These are phyloP conservation scores for Macrotyloma uniflorum DNA, from an alignment of 306 rosid species.

Conservation along the genomic window DNA sequence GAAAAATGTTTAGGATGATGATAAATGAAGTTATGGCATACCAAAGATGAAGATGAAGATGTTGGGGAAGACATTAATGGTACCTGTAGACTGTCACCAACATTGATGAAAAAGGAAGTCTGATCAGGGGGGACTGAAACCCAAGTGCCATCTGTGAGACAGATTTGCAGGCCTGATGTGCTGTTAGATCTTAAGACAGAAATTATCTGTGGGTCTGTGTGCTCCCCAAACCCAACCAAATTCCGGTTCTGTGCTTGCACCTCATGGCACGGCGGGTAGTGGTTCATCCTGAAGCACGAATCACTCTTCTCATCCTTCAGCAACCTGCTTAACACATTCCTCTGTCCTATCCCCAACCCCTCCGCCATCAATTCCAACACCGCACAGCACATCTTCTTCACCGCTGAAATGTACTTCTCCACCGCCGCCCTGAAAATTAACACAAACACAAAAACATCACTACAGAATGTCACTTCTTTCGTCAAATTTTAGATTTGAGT, in stretches of 20 bases:
- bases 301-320: slow-evolving; percentile 69
- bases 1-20: neutral
- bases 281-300: slow-evolving; percentile 68
- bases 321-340: slow-evolving; percentile 54
- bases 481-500: too few species aligned
- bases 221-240: slow-evolving; percentile 88
- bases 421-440: slow-evolving; percentile 46
- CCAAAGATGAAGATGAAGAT: neutral
- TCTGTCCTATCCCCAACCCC: slow-evolving; percentile 56
- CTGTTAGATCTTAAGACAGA: slow-evolving; percentile 77
- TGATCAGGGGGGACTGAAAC: slow-evolving; percentile 73
- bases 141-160: slow-evolving; percentile 79
- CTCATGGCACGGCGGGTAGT: slow-evolving; percentile 73
- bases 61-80: neutral
- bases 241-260: slow-evolving; percentile 45
- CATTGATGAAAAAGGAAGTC: slow-evolving; percentile 67
- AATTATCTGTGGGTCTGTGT: slow-evolving; percentile 90
- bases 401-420: slow-evolving; percentile 48
- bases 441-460: neutral
- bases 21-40: neutral
- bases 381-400: slow-evolving; percentile 58
- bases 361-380: slow-evolving; percentile 70
- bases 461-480: neutral
- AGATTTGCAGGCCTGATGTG: slow-evolving; percentile 78
- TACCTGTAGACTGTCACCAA: slow-evolving; percentile 88